Percentiles rank a stretch among this genome's conserved stretches.
phyloP scores from a whole-genome alignment of 2,329 filamentous ascomycete genomes.

The Zelopaecilomyces penicillatus region DNA sequence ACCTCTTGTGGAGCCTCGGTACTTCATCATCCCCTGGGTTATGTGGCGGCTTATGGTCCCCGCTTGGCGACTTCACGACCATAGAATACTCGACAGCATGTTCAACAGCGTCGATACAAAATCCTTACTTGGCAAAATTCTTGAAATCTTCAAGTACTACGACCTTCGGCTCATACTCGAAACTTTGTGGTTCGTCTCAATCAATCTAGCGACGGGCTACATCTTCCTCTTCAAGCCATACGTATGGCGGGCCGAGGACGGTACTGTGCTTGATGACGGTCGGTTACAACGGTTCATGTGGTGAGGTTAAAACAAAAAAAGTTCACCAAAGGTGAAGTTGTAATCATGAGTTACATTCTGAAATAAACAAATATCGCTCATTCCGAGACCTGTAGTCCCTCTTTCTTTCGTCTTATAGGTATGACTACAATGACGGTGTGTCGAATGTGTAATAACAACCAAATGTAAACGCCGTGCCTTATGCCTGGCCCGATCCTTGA shows the following conservation, averaged over 20 bases:
- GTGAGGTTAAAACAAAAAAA: constrained; percentile 31
- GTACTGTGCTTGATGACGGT: constrained; percentile 44
- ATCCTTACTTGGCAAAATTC: constrained; percentile 1
- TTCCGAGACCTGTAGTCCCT: not conserved
- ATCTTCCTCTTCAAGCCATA: constrained; percentile 64
- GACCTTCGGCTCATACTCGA: constrained; percentile 49
- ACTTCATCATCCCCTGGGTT: constrained; percentile 93
- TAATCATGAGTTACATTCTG: no score
- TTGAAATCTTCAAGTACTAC: constrained; percentile 14
- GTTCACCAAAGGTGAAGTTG: no score
- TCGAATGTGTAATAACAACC: not conserved
- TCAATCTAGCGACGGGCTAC: constrained; percentile 61
- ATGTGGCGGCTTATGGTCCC: constrained; percentile 82
- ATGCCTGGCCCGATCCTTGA: not conserved
- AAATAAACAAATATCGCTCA: not conserved
- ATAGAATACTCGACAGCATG: constrained; percentile 2
- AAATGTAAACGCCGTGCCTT: not conserved
- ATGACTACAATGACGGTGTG: no score
- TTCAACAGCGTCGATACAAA: not conserved
- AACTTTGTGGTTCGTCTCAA: constrained; percentile 57
- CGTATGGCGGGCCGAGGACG: constrained; percentile 50
- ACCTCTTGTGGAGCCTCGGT: constrained; percentile 87
- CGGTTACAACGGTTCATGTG: constrained; percentile 74
- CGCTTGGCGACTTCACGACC: constrained; percentile 26
- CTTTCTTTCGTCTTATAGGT: no score